Evolutionary conservation across 805 yeast species (phyloP), one percentile per base, ranked within the genome.

Genomic region (Kodamaea leandrae): DNA sequence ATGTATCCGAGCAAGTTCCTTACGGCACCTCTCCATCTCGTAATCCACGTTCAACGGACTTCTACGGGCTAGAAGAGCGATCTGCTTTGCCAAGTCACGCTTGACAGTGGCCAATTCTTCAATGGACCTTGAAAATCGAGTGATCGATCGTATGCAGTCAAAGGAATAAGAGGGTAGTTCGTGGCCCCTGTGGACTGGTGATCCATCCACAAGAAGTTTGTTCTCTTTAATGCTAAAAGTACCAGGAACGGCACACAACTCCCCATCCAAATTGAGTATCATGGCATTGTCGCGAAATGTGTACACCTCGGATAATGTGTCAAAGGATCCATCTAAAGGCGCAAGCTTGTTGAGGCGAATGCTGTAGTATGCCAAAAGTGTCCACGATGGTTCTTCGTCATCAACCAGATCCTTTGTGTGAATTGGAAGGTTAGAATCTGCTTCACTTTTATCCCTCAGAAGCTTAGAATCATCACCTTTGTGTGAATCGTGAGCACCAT

Each of bases 81-180:
- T 27, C 2, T 30, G 23, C 9, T 50, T 48, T 13, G 46, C 23
- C 13, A 66, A 59, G 15, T 57, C 47, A n/a, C 21, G 26, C 42
- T 66, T 67, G 25, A 64, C 44, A 2, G 27, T 12, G 4, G 39
- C 24, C 28, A 68, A 55, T 37, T 69, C 74, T 19, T 54, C 55
- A 2, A 58, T 40, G 1, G 68, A 56, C 16, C 47, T 46, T 12
- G 49, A 39, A n/a, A 63, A 42, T 30, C 53, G 58, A 33, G 49
- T 50, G 7, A 63, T 37, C 1, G 62, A 48, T 32, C 71, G 39
- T n/a, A 64, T 54, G 6, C 53, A 35, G 39, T 64, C 68, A 41
- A 61, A 61, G 4, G 55, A 45, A 41, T 65, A 65, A 3, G 66
- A 58, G n/a, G 19, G 25, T 24, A 36, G 29, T 10, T 18, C 29